These are phyloP conservation scores for Candida ponderosae DNA, from an alignment of 805 yeast species.

Conservation along the genomic window DNA sequence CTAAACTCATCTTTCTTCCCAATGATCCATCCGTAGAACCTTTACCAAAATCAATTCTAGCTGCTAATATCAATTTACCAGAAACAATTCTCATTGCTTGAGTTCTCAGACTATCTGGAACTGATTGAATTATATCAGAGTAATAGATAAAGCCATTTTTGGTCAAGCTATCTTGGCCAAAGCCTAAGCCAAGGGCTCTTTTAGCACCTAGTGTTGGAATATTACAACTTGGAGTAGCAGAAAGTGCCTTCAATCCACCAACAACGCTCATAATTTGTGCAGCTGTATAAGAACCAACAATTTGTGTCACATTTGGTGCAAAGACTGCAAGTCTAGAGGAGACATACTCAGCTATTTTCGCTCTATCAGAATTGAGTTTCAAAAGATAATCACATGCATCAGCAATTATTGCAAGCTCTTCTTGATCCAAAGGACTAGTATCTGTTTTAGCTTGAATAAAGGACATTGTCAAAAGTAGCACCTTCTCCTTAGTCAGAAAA, in stretches of 20 bases:
- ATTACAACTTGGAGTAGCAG: conserved; percentile 76
- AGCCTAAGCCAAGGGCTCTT: conserved; percentile 28
- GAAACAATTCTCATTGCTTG: conserved; percentile 74
- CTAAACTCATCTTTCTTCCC: conserved; percentile 54
- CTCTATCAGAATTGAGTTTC: conserved; percentile 34
- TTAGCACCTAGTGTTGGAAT: conserved; percentile 68
- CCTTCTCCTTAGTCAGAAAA: conserved; percentile 53
- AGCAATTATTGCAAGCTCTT: conserved; percentile 29
- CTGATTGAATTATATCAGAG: conserved; percentile 48
- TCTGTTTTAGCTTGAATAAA: conserved; percentile 39
- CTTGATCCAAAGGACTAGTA: conserved; percentile 20
- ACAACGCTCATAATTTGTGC: conserved; percentile 62
- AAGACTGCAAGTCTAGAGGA: conserved; percentile 45
- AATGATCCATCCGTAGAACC: conserved; percentile 35
- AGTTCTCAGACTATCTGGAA: conserved; percentile 49
- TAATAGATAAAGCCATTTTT: conserved; percentile 66
- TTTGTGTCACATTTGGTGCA: conserved; percentile 75
- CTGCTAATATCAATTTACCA: conserved; percentile 74
- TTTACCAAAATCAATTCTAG: conserved; percentile 64
- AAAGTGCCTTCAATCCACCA: conserved; percentile 63
- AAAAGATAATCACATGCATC: conserved; percentile 41
- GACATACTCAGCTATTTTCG: conserved; percentile 42
- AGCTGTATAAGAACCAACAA: conserved; percentile 67
- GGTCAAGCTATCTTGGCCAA: conserved; percentile 39
- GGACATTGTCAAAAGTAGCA: conserved; percentile 69